A percentile compares a stretch with the other conserved stretches of the same genome.
Conservation (phyloP, 371 early-diverging fungal genomes). For the Parasitella parasitica region DNA sequence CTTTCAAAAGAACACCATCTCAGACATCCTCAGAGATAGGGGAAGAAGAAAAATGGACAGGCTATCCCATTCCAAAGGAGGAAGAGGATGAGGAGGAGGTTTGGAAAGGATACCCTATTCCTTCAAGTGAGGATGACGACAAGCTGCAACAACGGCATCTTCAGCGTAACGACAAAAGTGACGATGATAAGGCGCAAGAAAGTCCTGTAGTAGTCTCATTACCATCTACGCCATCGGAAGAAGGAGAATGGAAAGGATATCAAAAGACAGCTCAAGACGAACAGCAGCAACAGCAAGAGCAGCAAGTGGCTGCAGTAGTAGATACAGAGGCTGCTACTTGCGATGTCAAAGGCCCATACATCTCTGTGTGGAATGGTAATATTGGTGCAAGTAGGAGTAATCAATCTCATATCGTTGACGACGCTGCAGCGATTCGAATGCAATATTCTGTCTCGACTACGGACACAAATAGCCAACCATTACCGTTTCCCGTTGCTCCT, state of each 20-base stretch:
- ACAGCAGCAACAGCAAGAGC: not conserved
- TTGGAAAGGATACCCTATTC: no score
- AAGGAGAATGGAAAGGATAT: constrained; percentile 24
- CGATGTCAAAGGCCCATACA: no score
- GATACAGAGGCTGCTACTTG: not conserved
- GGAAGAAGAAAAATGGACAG: constrained; percentile 35
- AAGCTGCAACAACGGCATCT: not conserved
- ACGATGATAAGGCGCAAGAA: not conserved
- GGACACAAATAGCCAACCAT: constrained; percentile 5
- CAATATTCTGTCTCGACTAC: constrained; percentile 13
- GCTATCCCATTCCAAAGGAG: constrained; percentile 21
- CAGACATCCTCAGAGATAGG: not conserved
- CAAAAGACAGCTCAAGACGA: constrained; percentile 1
- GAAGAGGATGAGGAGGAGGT: not conserved
- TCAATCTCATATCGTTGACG: constrained; percentile 17
- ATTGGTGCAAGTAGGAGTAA: no score
- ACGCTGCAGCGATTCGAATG: constrained; percentile 18
- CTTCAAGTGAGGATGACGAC: not conserved
- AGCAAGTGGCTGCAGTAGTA: not conserved
- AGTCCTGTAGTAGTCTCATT: not conserved
- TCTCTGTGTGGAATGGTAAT: no score
- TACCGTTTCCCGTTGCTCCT: constrained; percentile 10
- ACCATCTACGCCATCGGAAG: constrained; percentile 4
- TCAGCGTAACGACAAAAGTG: not conserved
- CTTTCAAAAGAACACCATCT: constrained; percentile 7